Conservation (phyloP, 2,329 filamentous ascomycete genomes). For the Elsinoe fawcettii region DNA sequence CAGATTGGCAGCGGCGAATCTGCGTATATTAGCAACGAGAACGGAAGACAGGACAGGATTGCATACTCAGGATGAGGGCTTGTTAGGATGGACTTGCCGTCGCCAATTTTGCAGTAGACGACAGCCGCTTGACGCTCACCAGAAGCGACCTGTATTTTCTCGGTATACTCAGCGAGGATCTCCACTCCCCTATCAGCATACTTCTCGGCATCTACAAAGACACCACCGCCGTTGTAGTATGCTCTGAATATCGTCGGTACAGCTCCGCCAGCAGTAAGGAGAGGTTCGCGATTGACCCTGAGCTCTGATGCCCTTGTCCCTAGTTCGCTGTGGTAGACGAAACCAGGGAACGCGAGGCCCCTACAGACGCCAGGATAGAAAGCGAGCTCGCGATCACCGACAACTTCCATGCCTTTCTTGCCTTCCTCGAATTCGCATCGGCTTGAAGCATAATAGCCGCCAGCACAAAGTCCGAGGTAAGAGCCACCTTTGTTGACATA, state of each 20-base stretch:
- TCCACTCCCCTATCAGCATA: constrained; percentile 60
- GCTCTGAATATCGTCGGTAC: constrained; percentile 58
- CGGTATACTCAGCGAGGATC: constrained; percentile 71
- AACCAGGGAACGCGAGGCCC: constrained; percentile 80
- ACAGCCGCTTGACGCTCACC: constrained; percentile 69
- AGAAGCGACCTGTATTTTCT: constrained; percentile 66
- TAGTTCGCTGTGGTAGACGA: constrained; percentile 80
- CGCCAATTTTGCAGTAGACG: constrained; percentile 73
- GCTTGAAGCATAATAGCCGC: constrained; percentile 78
- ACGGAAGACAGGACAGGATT: neutral
- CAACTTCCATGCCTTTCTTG: constrained; percentile 69
- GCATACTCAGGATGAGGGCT: constrained; percentile 87
- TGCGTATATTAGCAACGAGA: constrained; percentile 33
- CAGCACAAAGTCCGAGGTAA: constrained; percentile 89
- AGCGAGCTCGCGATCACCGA: constrained; percentile 73
- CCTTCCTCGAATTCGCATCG: constrained; percentile 90
- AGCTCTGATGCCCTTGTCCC: constrained; percentile 69
- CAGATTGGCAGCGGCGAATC: constrained; percentile 76
- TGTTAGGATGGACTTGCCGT: constrained; percentile 71
- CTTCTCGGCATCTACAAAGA: constrained; percentile 73
- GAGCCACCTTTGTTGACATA: constrained; percentile 78
- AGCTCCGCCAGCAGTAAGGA: constrained; percentile 41
- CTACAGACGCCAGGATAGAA: constrained; percentile 86
- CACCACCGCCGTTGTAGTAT: constrained; percentile 92
- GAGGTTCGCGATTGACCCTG: constrained; percentile 53